A percentile compares a stretch with the other conserved stretches of the same genome.
phyloP scores from a whole-genome alignment of 2,329 filamentous ascomycete species.

The Aspergillus texensis region DNA sequence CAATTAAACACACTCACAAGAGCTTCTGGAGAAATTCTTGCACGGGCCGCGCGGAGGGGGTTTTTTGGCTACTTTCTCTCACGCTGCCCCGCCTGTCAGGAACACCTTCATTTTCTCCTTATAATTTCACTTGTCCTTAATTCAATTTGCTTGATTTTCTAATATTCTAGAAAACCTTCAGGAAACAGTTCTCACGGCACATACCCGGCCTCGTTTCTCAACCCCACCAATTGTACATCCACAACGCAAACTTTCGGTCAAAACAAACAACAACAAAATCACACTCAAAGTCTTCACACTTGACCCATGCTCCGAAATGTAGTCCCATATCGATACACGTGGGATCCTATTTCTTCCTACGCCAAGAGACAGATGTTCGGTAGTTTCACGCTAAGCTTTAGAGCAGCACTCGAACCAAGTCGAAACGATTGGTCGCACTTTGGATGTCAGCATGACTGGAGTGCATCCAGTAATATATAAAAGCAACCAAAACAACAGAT shows the following conservation, averaged over 20 bases:
- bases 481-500: not conserved
- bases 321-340: not conserved
- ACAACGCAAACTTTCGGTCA: not conserved
- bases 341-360: not conserved
- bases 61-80: constrained; percentile 3
- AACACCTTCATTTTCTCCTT: not conserved
- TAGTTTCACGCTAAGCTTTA: not conserved
- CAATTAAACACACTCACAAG: not conserved
- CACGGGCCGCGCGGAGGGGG: constrained; percentile 20
- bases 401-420: not conserved
- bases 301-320: not conserved
- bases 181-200: not conserved
- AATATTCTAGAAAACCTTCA: not conserved
- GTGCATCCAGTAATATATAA: no score
- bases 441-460: no score
- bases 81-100: constrained; percentile 11
- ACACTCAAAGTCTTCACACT: not conserved
- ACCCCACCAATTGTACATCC: not conserved
- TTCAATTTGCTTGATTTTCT: not conserved
- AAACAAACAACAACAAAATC: not conserved
- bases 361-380: not conserved
- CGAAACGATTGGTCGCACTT: not conserved
- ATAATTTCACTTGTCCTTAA: not conserved
- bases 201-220: not conserved
- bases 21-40: constrained; percentile 20